These are phyloP conservation scores for Cyberlindnera petersonii DNA, from an alignment of 805 yeast species.

Conservation along the genomic window DNA sequence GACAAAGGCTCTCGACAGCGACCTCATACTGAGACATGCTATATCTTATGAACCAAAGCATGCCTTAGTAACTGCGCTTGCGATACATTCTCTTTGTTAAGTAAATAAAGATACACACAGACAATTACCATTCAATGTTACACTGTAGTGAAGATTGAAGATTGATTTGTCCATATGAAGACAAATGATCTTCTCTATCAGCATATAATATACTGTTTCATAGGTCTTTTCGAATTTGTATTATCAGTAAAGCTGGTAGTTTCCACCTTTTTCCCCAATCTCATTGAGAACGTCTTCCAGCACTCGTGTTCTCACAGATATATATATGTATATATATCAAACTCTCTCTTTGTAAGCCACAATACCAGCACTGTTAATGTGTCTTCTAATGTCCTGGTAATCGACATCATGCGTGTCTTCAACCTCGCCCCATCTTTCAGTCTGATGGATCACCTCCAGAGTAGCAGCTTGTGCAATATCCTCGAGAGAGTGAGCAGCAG, in stretches of 20 bases:
- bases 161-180: too few relatives aligned
- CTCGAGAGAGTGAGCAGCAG: conserved; percentile 44
- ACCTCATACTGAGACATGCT: conserved; percentile 35
- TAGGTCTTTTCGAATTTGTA: too few relatives aligned
- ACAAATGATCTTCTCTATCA: too few relatives aligned
- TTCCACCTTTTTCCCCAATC: too few relatives aligned
- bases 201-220: too few relatives aligned
- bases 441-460: conserved; percentile 80
- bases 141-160: too few relatives aligned
- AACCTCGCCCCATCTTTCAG: conserved; percentile 94
- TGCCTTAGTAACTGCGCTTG: conserved; percentile 38
- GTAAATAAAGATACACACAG: too few relatives aligned
- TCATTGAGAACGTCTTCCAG: too few relatives aligned
- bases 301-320: neutral
- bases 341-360: conserved; percentile 35
- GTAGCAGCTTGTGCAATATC: conserved; percentile 75
- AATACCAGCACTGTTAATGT: conserved; percentile 73
- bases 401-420: conserved; percentile 99
- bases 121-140: too few relatives aligned
- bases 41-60: conserved; percentile 20
- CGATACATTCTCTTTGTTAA: conserved; percentile 39
- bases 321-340: conserved; percentile 1
- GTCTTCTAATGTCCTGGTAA: conserved; percentile 80
- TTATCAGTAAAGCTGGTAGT: too few relatives aligned
- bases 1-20: conserved; percentile 32